Evolutionary conservation across 2,329 filamentous ascomycete genomes (phyloP).

Genomic region (Calonectria hawksworthii): DNA sequence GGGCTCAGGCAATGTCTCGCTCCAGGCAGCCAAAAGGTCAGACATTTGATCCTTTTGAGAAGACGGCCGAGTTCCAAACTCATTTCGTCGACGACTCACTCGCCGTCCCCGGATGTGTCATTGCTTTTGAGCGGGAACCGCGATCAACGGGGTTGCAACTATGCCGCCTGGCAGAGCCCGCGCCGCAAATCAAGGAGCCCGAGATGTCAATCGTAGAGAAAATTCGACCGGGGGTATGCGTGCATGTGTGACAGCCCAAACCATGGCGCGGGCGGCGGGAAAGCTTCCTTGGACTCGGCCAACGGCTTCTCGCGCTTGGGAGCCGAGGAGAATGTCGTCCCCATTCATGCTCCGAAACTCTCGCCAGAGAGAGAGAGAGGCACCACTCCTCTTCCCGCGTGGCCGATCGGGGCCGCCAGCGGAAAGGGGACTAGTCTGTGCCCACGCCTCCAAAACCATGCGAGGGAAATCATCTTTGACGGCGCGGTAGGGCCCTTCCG

Average conservation of each 20-base stretch:
- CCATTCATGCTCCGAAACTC: conserved; percentile 1
- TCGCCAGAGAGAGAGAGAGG: conserved; percentile 7
- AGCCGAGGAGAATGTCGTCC: background rate
- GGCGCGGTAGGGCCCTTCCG: conserved; percentile 6
- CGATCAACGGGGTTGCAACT: background rate
- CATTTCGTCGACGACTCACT: conserved; percentile 19
- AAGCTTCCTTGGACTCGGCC: conserved; percentile 15
- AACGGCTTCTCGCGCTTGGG: conserved; percentile 22
- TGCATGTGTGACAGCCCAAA: background rate
- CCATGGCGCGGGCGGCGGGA: conserved; percentile 25
- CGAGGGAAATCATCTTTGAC: conserved; percentile 21
- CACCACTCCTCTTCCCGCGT: conserved; percentile 25
- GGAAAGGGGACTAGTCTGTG: conserved; percentile 18
- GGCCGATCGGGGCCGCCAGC: conserved; percentile 21
- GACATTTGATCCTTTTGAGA: conserved; percentile 23
- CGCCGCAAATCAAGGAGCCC: conserved; percentile 3
- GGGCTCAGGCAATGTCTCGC: conserved; percentile 19
- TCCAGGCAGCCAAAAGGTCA: conserved; percentile 21
- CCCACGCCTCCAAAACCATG: conserved; percentile 12
- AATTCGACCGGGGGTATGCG: background rate
- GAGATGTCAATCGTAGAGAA: background rate
- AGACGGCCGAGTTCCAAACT: conserved; percentile 8
- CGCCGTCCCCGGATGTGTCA: conserved; percentile 18
- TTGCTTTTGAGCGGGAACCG: background rate
- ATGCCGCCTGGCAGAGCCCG: background rate